A percentile compares a stretch with the other conserved stretches of the same genome.
phyloP scores from a whole-genome alignment of 495 filamentous ascomycete species.

The Cryomyces minteri region DNA sequence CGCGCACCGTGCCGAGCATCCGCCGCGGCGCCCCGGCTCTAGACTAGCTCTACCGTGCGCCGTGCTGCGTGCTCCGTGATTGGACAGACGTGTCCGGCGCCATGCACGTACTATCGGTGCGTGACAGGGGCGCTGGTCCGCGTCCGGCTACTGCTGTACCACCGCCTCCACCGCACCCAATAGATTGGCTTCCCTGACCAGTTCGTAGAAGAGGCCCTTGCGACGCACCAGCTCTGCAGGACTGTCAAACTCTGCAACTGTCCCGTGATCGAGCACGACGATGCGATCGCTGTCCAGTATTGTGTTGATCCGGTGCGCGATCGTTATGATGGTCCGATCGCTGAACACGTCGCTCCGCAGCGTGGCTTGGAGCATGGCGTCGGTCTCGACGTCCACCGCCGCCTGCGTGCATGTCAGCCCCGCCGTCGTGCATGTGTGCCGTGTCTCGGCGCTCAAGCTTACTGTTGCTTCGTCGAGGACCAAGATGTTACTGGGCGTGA shows the following conservation, averaged over 20 bases:
- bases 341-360: slow-evolving; percentile 48
- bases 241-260: slow-evolving; percentile 26
- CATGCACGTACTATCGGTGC: too few species aligned
- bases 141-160: neutral
- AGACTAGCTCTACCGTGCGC: too few species aligned
- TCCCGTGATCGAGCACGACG: slow-evolving; percentile 63
- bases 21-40: too few species aligned
- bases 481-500: slow-evolving; percentile 92
- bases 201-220: slow-evolving; percentile 23
- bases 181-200: slow-evolving; percentile 21
- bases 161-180: slow-evolving; percentile 2
- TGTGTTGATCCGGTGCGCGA: slow-evolving; percentile 94
- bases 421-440: neutral
- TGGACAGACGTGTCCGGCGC: too few species aligned
- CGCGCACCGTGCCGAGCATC: too few species aligned
- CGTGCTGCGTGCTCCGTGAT: too few species aligned
- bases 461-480: slow-evolving; percentile 92
- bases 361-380: slow-evolving; percentile 60
- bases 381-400: slow-evolving; percentile 88
- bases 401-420: slow-evolving; percentile 26
- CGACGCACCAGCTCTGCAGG: slow-evolving; percentile 17
- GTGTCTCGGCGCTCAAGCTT: slow-evolving; percentile 3
- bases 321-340: slow-evolving; percentile 92
- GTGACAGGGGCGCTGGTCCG: too few species aligned
- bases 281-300: slow-evolving; percentile 88